A percentile compares a stretch with the other conserved stretches of the same genome.
Conservation (phyloP, 2,329 filamentous ascomycete species). For the Aspergillus intermedius region DNA sequence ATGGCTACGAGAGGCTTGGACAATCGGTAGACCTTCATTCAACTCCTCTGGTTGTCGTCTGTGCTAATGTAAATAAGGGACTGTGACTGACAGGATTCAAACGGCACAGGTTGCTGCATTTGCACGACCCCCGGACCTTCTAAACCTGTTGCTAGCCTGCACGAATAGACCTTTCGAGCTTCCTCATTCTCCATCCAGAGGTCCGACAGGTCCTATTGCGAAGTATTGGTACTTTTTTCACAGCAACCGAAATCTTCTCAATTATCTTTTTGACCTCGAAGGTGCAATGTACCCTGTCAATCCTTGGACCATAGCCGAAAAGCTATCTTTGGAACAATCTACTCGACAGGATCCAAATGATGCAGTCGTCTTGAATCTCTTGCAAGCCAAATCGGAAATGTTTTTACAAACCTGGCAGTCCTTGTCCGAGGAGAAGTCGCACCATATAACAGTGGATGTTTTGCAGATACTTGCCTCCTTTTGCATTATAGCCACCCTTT, state of each 20-base stretch:
- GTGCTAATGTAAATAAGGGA: slow-evolving; percentile 36
- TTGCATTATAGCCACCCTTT: slow-evolving; percentile 38
- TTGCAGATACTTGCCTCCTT: slow-evolving; percentile 46
- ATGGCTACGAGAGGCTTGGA: slow-evolving; percentile 81
- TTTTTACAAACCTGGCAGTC: slow-evolving; percentile 41
- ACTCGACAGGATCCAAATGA: slow-evolving; percentile 29
- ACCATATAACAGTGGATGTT: slow-evolving; percentile 45
- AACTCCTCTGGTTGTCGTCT: neutral
- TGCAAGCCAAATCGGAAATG: slow-evolving; percentile 40
- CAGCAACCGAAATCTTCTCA: slow-evolving; percentile 36
- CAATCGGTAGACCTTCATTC: slow-evolving; percentile 53
- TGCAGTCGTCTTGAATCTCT: slow-evolving; percentile 38
- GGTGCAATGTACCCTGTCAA: slow-evolving; percentile 13
- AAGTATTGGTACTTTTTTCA: slow-evolving; percentile 37
- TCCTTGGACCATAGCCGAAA: slow-evolving; percentile 19
- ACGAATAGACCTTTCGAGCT: slow-evolving; percentile 47
- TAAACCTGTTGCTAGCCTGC: slow-evolving; percentile 63
- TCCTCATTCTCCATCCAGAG: slow-evolving; percentile 16
- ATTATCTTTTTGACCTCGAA: slow-evolving; percentile 44
- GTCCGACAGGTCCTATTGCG: slow-evolving; percentile 23
- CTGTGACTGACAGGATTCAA: slow-evolving; percentile 56
- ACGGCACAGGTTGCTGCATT: slow-evolving; percentile 59
- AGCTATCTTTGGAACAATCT: slow-evolving; percentile 17
- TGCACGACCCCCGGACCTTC: slow-evolving; percentile 58
- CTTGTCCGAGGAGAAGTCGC: slow-evolving; percentile 35